A percentile compares a stretch with the other conserved stretches of the same genome.
Conservation (phyloP, 805 yeast species). For the Aciculoconidium aculeatum region DNA sequence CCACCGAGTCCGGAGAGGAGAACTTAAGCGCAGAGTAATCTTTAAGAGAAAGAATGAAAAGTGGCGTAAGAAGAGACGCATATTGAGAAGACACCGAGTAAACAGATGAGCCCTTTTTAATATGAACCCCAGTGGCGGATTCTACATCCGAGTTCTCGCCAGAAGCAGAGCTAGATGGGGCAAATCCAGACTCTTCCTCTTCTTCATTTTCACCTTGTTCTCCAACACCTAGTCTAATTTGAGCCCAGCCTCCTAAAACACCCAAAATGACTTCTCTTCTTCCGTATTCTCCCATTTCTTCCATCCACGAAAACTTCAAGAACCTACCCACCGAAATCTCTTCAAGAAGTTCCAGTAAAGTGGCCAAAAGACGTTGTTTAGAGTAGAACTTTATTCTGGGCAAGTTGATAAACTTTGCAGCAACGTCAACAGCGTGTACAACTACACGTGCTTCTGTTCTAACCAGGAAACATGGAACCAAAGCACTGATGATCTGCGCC, state of each 20-base stretch:
- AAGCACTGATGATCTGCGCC: constrained; percentile 87
- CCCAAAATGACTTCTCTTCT: too few relatives aligned
- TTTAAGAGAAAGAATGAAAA: constrained; percentile 73
- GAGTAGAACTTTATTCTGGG: constrained; percentile 40
- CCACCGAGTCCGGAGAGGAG: too few relatives aligned
- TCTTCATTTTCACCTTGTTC: too few relatives aligned
- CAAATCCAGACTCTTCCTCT: too few relatives aligned
- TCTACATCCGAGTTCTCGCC: too few relatives aligned
- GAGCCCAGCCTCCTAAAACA: too few relatives aligned
- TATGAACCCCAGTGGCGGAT: too few relatives aligned
- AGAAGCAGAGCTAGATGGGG: too few relatives aligned
- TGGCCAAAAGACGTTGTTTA: constrained; percentile 48
- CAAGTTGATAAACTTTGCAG: constrained; percentile 62
- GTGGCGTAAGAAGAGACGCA: constrained; percentile 60
- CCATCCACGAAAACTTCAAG: constrained; percentile 52
- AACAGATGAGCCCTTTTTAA: too few relatives aligned
- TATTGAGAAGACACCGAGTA: too few relatives aligned
- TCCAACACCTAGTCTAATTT: too few relatives aligned
- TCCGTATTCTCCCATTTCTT: constrained; percentile 37
- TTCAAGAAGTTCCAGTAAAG: constrained; percentile 62
- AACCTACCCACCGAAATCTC: constrained; percentile 41
- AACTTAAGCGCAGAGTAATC: constrained; percentile 70
- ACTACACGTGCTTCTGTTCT: constrained; percentile 73
- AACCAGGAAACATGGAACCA: constrained; percentile 75
- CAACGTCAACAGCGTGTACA: constrained; percentile 68